A percentile compares a stretch with the other conserved stretches of the same genome.
These are phyloP conservation scores for Cyclostephanos tholiformis DNA, from an alignment of 108 stramenopile species.

Conservation along the genomic window DNA sequence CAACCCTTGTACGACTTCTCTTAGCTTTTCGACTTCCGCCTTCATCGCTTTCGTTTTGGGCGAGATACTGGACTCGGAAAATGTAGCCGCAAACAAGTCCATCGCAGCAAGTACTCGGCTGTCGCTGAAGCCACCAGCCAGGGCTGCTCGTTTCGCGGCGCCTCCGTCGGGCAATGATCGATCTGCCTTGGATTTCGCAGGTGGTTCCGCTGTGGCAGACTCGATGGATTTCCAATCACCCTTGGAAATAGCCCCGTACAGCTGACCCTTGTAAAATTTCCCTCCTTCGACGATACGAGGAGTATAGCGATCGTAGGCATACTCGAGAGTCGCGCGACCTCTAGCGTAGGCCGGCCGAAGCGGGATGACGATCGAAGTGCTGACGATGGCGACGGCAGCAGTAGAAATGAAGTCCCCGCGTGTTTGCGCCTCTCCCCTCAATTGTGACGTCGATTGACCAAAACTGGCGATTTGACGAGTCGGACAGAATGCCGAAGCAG, in stretches of 20 bases:
- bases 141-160: constrained; percentile 68
- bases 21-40: constrained; percentile 56
- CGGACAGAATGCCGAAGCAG: constrained; percentile 11
- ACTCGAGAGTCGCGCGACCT: constrained; percentile 78
- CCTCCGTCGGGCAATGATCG: constrained; percentile 75
- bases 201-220: constrained; percentile 67
- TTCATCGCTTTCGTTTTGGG: constrained; percentile 83
- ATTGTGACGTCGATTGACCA: constrained; percentile 5
- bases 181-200: constrained; percentile 78
- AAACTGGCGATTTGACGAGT: background rate
- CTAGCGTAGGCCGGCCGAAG: constrained; percentile 58
- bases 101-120: constrained; percentile 70
- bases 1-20: constrained; percentile 60
- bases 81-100: constrained; percentile 72
- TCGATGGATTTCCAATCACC: constrained; percentile 67
- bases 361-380: constrained; percentile 19
- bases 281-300: constrained; percentile 83
- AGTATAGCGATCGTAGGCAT: constrained; percentile 74
- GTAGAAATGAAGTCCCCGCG: constrained; percentile 47
- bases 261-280: constrained; percentile 61
- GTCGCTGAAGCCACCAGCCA: constrained; percentile 78
- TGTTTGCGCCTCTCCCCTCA: constrained; percentile 16
- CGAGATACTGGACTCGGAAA: constrained; percentile 75
- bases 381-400: constrained; percentile 25
- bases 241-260: constrained; percentile 58